Conservation (phyloP, 2,329 filamentous ascomycete genomes). For the Tolypocladium amazonense region DNA sequence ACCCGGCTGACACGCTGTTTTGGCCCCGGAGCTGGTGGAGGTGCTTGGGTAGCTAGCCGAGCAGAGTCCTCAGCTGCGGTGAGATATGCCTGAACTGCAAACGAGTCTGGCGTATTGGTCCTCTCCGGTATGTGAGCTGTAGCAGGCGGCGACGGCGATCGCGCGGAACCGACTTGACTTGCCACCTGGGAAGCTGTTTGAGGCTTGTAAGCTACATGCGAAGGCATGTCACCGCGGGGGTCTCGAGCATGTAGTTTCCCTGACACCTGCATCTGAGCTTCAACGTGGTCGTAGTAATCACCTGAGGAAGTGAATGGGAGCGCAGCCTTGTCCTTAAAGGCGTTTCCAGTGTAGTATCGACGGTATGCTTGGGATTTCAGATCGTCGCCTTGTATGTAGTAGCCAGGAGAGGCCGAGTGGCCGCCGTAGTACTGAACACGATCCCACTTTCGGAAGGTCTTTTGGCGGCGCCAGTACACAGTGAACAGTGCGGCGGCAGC, state of each 20-base stretch:
- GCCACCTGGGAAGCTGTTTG: not conserved
- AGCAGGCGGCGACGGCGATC: constrained; percentile 3
- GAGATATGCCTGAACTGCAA: constrained; percentile 26
- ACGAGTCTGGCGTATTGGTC: constrained; percentile 18
- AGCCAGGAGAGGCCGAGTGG: constrained; percentile 8
- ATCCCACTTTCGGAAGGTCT: constrained; percentile 14
- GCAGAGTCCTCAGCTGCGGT: constrained; percentile 16
- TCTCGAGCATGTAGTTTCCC: not conserved
- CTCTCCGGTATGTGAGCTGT: constrained; percentile 4
- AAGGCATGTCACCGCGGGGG: constrained; percentile 24
- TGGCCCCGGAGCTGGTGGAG: not conserved
- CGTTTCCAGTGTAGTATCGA: constrained; percentile 9
- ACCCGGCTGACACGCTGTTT: not conserved
- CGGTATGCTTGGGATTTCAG: constrained; percentile 13
- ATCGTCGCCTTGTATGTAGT: constrained; percentile 11
- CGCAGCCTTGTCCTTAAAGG: constrained; percentile 10
- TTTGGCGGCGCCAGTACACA: constrained; percentile 36
- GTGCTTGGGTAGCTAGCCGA: constrained; percentile 3
- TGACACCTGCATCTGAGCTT: constrained; percentile 11
- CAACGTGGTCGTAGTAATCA: constrained; percentile 29
- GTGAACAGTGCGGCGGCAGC: constrained; percentile 32
- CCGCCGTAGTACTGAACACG: constrained; percentile 5
- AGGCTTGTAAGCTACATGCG: constrained; percentile 34
- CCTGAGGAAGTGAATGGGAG: constrained; percentile 18
- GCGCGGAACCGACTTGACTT: not conserved